phyloP scores from a whole-genome alignment of 768 basidiomycete genomes.

The Termitomyces bulborhizus region DNA sequence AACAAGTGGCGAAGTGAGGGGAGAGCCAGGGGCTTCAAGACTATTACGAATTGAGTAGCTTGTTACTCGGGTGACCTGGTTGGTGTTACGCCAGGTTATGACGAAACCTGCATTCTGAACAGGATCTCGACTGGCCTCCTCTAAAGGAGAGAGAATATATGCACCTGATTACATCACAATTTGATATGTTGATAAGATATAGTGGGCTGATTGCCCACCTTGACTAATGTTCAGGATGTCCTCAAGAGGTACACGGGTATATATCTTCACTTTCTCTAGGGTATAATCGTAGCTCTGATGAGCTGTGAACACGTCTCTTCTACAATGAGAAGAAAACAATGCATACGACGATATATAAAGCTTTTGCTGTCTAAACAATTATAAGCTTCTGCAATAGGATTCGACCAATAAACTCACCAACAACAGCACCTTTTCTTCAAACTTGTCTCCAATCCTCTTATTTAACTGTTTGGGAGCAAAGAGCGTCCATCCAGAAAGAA shows the following conservation, averaged over 20 bases:
- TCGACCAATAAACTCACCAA: conserved; percentile 48
- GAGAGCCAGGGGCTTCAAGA: conserved; percentile 25
- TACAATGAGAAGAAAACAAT: conserved; percentile 2
- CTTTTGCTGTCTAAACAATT: conserved; percentile 31
- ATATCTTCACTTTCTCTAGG: conserved; percentile 86
- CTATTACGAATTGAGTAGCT: conserved; percentile 85
- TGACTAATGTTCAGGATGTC: conserved; percentile 74
- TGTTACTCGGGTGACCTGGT: conserved; percentile 69
- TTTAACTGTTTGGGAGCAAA: conserved; percentile 79
- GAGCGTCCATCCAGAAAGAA: conserved; percentile 87
- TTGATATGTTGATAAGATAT: background rate
- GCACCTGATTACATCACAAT: conserved; percentile 53
- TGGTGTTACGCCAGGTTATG: conserved; percentile 68
- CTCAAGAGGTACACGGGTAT: conserved; percentile 82
- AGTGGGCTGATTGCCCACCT: conserved; percentile 39
- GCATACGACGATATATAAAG: conserved; percentile 76
- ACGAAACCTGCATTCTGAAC: conserved; percentile 86
- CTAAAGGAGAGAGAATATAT: conserved; percentile 90
- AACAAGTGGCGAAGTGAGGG: conserved; percentile 4
- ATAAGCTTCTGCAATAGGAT: background rate
- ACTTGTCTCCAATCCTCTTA: conserved; percentile 64
- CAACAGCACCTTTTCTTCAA: conserved; percentile 92
- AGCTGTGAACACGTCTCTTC: background rate
- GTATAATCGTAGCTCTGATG: conserved; percentile 87
- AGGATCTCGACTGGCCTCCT: conserved; percentile 86